Evolutionary conservation across 2,329 filamentous ascomycete species (phyloP).

Genomic region (Endothia cerciana): DNA sequence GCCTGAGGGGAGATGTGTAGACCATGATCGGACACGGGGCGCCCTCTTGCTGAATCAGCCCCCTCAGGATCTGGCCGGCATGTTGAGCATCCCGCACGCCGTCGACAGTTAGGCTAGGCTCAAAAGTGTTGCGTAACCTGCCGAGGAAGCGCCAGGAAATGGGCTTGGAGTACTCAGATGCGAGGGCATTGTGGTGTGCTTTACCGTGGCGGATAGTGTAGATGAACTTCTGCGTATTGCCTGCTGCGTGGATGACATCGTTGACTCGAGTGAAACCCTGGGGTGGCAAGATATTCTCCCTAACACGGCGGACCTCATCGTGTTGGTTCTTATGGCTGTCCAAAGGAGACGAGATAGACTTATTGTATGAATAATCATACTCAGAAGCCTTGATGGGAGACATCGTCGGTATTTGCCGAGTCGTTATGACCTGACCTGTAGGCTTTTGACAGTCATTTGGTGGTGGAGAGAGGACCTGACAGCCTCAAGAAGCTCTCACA

Average conservation of each 20-base stretch:
- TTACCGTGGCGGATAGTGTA: constrained; percentile 25
- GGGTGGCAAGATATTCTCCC: constrained; percentile 10
- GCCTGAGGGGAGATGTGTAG: constrained; percentile 25
- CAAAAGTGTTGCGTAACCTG: constrained; percentile 16
- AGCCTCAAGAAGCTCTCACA: not conserved
- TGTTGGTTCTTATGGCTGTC: constrained; percentile 1
- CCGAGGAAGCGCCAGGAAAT: constrained; percentile 24
- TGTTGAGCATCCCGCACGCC: constrained; percentile 1
- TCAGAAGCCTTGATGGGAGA: not conserved
- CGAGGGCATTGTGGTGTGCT: constrained; percentile 22
- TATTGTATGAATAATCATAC: constrained; percentile 19
- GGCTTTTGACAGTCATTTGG: not conserved
- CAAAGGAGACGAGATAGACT: constrained; percentile 6
- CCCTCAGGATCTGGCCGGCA: constrained; percentile 8
- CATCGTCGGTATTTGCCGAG: not conserved
- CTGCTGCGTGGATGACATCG: not conserved
- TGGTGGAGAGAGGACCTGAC: not conserved
- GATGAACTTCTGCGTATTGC: constrained; percentile 10
- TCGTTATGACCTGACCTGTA: not conserved
- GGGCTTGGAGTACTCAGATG: constrained; percentile 8
- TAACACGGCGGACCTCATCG: constrained; percentile 10
- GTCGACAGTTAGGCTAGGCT: constrained; percentile 6
- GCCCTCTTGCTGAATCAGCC: not conserved
- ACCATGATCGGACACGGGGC: constrained; percentile 7
- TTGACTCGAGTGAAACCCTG: constrained; percentile 5